Conservation (phyloP, 441 rosid genomes). For the Gossypium lobatum region DNA sequence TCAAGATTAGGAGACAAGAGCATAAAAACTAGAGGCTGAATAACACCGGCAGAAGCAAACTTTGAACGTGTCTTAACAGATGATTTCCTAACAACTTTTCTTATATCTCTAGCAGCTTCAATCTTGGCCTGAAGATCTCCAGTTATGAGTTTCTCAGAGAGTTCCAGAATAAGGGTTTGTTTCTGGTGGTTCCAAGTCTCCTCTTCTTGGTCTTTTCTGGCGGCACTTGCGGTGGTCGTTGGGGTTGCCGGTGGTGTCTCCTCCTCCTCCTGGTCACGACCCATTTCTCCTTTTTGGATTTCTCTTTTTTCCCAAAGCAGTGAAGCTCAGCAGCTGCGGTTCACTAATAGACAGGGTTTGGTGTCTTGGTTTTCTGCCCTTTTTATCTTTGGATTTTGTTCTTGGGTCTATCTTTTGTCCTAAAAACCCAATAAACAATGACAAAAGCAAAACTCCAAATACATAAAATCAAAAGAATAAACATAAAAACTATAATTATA, state of each 20-base stretch:
- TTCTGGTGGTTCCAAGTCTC: conserved; percentile 40
- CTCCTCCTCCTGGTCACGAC: conserved; percentile 29
- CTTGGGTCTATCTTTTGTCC: conserved; percentile 7
- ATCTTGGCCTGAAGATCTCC: conserved; percentile 59
- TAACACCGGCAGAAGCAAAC: conserved; percentile 65
- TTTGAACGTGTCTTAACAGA: conserved; percentile 55
- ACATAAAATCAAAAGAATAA: not conserved
- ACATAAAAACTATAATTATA: not conserved
- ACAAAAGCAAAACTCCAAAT: conserved; percentile 13
- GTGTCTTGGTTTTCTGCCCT: not conserved
- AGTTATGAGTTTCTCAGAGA: conserved; percentile 41
- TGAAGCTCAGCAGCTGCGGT: not conserved
- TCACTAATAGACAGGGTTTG: not conserved
- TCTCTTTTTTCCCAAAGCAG: not conserved
- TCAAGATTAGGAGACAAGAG: conserved; percentile 47
- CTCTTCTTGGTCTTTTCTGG: conserved; percentile 26
- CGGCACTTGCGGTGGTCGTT: not conserved
- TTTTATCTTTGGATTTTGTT: conserved; percentile 15
- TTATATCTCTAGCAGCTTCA: conserved; percentile 56
- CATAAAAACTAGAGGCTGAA: conserved; percentile 61
- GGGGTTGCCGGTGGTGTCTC: conserved; percentile 15
- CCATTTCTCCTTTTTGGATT: conserved; percentile 21
- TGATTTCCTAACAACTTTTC: conserved; percentile 49
- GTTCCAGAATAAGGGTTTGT: conserved; percentile 37
- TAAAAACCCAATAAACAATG: conserved; percentile 16